A percentile compares a stretch with the other conserved stretches of the same genome.
These are phyloP conservation scores for Pouteria glomerata DNA, from an alignment of 148 eudicot species.

Conservation along the genomic window DNA sequence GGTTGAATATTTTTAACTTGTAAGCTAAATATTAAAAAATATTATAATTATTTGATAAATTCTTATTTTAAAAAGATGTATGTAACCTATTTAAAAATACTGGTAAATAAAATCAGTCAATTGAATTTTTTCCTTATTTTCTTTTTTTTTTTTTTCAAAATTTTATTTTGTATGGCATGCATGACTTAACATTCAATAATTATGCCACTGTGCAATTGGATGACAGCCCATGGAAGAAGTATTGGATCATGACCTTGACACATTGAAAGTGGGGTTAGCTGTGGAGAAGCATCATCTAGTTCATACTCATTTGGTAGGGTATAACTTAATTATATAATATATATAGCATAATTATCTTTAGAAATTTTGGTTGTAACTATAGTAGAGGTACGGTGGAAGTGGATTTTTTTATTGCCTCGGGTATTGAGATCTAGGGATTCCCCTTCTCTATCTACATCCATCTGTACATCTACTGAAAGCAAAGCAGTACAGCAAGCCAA, in stretches of 20 bases:
- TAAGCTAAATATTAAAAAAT: no score
- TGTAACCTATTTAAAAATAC: no score
- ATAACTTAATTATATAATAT: not conserved
- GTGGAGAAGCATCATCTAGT: not conserved
- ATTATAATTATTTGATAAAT: no score
- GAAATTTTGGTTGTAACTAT: conserved; percentile 1
- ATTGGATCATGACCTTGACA: conserved; percentile 14
- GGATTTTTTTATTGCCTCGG: conserved; percentile 26
- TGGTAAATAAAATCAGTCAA: no score
- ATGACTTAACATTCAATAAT: not conserved
- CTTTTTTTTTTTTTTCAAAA: no score
- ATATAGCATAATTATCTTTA: no score
- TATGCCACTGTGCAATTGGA: conserved; percentile 7
- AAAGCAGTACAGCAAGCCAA: no score
- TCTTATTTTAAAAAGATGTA: no score
- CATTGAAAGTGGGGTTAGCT: not conserved
- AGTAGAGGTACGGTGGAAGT: conserved; percentile 31
- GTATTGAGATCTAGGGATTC: conserved; percentile 12
- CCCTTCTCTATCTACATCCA: not conserved
- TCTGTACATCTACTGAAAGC: not conserved
- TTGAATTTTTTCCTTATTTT: no score
- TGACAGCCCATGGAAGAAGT: conserved; percentile 13
- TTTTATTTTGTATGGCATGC: no score
- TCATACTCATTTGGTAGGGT: not conserved
- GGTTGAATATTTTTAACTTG: no score